Percentiles rank a stretch among this genome's conserved stretches.
Conservation (phyloP, 352 stramenopile genomes). For the Pythium coloratum region DNA sequence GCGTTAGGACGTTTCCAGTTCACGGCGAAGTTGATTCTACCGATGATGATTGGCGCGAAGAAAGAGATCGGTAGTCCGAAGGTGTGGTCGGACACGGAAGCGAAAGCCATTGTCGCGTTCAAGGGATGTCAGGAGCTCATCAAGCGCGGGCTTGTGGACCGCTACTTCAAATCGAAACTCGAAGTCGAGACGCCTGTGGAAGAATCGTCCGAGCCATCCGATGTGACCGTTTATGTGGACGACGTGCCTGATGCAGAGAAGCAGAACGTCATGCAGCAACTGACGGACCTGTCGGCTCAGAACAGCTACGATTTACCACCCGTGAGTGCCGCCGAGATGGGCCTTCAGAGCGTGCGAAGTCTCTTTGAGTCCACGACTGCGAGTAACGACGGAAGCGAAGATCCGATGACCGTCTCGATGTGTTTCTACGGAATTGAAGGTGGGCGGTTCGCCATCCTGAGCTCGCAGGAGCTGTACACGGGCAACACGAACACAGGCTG, state of each 20-base stretch:
- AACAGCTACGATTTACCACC: slow-evolving; percentile 84
- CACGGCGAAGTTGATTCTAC: slow-evolving; percentile 63
- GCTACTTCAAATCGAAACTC: slow-evolving; percentile 68
- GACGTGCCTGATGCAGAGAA: slow-evolving; percentile 16
- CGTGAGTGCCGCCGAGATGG: slow-evolving; percentile 72
- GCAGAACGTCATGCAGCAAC: slow-evolving; percentile 4
- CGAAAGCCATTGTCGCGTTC: slow-evolving; percentile 83
- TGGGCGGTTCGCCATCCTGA: slow-evolving; percentile 70
- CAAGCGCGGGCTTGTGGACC: slow-evolving; percentile 69
- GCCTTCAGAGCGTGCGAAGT: slow-evolving; percentile 63
- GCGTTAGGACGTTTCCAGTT: slow-evolving; percentile 46
- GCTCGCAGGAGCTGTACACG: slow-evolving; percentile 77
- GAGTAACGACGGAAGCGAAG: slow-evolving; percentile 1
- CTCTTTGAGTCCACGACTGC: slow-evolving; percentile 21
- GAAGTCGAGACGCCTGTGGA: slow-evolving; percentile 41
- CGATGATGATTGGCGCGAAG: slow-evolving; percentile 56
- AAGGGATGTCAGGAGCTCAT: slow-evolving; percentile 76
- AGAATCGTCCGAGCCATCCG: background rate
- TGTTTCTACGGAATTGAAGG: slow-evolving; percentile 77
- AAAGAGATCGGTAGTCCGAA: slow-evolving; percentile 65
- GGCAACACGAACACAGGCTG: slow-evolving; percentile 79
- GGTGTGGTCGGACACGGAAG: slow-evolving; percentile 55
- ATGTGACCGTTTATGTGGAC: slow-evolving; percentile 17
- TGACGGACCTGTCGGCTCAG: slow-evolving; percentile 76
- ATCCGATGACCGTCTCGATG: slow-evolving; percentile 51